phyloP scores from a whole-genome alignment of 2,329 filamentous ascomycete genomes.

The Cryphonectria japonica region DNA sequence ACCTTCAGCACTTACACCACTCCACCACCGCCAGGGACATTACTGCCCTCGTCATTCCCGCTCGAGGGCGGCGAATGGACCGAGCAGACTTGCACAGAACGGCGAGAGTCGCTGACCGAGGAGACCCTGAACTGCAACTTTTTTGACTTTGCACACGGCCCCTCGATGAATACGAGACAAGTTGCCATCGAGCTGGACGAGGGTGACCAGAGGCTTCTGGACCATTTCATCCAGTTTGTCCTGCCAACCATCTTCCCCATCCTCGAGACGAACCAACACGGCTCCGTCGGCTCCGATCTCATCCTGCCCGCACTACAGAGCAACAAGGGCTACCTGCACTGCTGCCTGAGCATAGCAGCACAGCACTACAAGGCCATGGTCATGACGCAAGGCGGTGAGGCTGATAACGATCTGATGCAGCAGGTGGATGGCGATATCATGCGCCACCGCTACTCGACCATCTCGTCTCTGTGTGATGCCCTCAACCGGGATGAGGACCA shows the following conservation, averaged over 20 bases:
- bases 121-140: constrained; percentile 75
- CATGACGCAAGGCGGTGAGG: constrained; percentile 68
- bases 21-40: constrained; percentile 71
- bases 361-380: constrained; percentile 86
- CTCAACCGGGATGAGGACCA: constrained; percentile 81
- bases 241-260: constrained; percentile 90
- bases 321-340: constrained; percentile 94
- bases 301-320: constrained; percentile 86
- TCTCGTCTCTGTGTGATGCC: constrained; percentile 82
- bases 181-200: constrained; percentile 84
- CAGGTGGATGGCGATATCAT: constrained; percentile 86
- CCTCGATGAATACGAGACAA: constrained; percentile 65
- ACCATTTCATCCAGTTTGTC: constrained; percentile 89
- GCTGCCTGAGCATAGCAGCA: constrained; percentile 89
- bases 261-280: constrained; percentile 85
- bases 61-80: constrained; percentile 69
- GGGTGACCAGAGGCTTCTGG: constrained; percentile 80
- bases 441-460: constrained; percentile 86
- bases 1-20: constrained; percentile 91
- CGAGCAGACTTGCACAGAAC: constrained; percentile 70
- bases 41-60: constrained; percentile 63
- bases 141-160: constrained; percentile 78
- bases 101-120: constrained; percentile 68
- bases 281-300: constrained; percentile 77
- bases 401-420: constrained; percentile 88